A percentile compares a stretch with the other conserved stretches of the same genome.
These are phyloP conservation scores for Globisporangium takayamanum DNA, from an alignment of 352 stramenopile species.

Conservation along the genomic window DNA sequence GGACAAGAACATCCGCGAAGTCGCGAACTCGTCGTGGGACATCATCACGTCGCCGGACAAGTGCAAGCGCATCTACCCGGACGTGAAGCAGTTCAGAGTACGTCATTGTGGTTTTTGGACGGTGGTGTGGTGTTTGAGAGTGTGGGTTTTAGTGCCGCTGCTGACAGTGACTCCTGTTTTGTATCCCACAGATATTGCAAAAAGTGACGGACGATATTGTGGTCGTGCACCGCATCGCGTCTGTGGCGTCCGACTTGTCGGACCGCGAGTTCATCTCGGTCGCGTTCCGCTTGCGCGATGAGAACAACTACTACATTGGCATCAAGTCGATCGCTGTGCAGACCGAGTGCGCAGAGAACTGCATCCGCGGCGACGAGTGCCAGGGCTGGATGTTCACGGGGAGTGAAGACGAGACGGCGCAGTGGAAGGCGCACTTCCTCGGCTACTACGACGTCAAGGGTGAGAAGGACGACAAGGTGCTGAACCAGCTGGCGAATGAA, in stretches of 20 bases:
- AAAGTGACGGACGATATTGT: slow-evolving; percentile 83
- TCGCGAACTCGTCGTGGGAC: slow-evolving; percentile 69
- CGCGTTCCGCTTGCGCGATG: slow-evolving; percentile 64
- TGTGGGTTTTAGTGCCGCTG: background rate
- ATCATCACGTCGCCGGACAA: slow-evolving; percentile 83
- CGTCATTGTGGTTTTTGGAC: slow-evolving; percentile 9
- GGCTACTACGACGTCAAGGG: slow-evolving; percentile 82
- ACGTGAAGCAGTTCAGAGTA: slow-evolving; percentile 78
- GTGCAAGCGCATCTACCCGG: slow-evolving; percentile 77
- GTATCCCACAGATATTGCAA: slow-evolving; percentile 44
- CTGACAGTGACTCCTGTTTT: slow-evolving; percentile 2
- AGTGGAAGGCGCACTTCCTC: slow-evolving; percentile 74
- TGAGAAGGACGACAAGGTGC: slow-evolving; percentile 78
- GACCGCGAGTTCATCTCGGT: slow-evolving; percentile 79
- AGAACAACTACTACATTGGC: slow-evolving; percentile 73
- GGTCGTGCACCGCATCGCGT: slow-evolving; percentile 70
- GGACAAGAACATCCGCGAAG: slow-evolving; percentile 67
- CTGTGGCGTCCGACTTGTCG: slow-evolving; percentile 61
- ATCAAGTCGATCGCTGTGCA: slow-evolving; percentile 71
- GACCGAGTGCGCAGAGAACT: slow-evolving; percentile 68
- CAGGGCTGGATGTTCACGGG: slow-evolving; percentile 84
- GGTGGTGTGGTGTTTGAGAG: background rate
- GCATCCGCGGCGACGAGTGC: slow-evolving; percentile 74
- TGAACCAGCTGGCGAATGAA: slow-evolving; percentile 79
- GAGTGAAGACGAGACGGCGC: slow-evolving; percentile 49